phyloP scores from a whole-genome alignment of 306 rosid species.

The Prinsepia uniflora region DNA sequence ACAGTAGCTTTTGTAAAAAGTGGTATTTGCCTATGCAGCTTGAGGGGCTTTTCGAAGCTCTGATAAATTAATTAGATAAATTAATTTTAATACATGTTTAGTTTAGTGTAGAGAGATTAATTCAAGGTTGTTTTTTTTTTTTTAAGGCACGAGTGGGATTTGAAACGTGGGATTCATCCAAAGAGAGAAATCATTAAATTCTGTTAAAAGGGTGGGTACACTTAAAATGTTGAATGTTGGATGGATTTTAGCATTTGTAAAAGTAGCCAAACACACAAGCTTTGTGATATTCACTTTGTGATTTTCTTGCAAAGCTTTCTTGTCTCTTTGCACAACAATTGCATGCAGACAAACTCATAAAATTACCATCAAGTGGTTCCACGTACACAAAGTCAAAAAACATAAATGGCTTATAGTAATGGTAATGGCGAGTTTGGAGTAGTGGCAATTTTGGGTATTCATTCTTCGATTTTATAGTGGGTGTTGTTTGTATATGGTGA shows the following conservation, averaged over 20 bases:
- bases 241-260: constrained; percentile 42
- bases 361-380: neutral
- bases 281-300: neutral
- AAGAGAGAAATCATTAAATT: neutral
- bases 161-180: constrained; percentile 10
- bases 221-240: constrained; percentile 17
- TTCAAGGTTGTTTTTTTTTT: neutral
- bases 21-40: neutral
- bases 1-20: constrained; percentile 6
- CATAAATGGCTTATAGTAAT: too few species aligned
- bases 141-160: neutral
- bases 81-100: too few species aligned
- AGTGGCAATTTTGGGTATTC: neutral
- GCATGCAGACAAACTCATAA: constrained; percentile 23
- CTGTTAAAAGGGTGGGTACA: constrained; percentile 5
- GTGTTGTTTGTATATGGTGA: constrained; percentile 21
- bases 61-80: neutral
- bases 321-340: constrained; percentile 31
- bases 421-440: neutral
- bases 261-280: constrained; percentile 18
- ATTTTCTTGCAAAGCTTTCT: constrained; percentile 12
- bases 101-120: too few species aligned
- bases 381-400: neutral
- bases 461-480: constrained; percentile 29
- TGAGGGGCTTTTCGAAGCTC: neutral